Conservation (phyloP, 2,329 filamentous ascomycete genomes). For the Talaromyces verruculosus region DNA sequence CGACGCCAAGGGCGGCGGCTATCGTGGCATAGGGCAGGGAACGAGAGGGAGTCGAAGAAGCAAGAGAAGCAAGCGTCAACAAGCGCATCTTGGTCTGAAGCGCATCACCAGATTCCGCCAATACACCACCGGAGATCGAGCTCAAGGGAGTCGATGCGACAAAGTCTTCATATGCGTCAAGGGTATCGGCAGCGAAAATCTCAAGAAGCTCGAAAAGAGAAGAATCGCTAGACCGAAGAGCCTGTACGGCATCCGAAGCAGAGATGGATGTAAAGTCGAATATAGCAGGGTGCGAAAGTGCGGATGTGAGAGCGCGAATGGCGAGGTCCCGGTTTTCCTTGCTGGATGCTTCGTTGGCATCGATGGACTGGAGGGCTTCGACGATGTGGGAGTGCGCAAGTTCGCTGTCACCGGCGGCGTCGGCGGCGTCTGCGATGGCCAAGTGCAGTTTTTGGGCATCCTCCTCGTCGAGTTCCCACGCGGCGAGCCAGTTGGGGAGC, state of each 20-base stretch:
- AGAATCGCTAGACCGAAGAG: slow-evolving; percentile 78
- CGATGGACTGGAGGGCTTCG: slow-evolving; percentile 75
- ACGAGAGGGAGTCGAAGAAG: slow-evolving; percentile 77
- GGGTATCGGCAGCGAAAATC: slow-evolving; percentile 89
- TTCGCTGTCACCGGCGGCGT: slow-evolving; percentile 73
- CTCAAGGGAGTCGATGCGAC: slow-evolving; percentile 58
- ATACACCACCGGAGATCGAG: slow-evolving; percentile 75
- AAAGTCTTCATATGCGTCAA: slow-evolving; percentile 96
- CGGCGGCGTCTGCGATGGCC: slow-evolving; percentile 76
- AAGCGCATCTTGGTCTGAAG: slow-evolving; percentile 95
- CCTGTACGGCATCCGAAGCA: slow-evolving; percentile 74
- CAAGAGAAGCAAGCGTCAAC: slow-evolving; percentile 85
- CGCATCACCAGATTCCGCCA: slow-evolving; percentile 72
- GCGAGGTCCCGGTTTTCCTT: slow-evolving; percentile 59
- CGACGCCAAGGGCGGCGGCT: slow-evolving; percentile 78
- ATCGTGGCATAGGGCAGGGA: slow-evolving; percentile 88
- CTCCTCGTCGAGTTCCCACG: slow-evolving; percentile 80
- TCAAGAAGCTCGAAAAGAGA: slow-evolving; percentile 89
- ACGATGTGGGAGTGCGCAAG: slow-evolving; percentile 72
- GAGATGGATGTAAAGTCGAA: slow-evolving; percentile 74
- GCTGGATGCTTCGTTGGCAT: slow-evolving; percentile 56
- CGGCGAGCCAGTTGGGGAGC: slow-evolving; percentile 75
- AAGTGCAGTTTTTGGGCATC: slow-evolving; percentile 83
- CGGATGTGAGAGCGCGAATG: slow-evolving; percentile 64
- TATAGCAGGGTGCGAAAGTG: slow-evolving; percentile 65